These are phyloP conservation scores for Hypericum perforatum DNA, from an alignment of 345 rosid species.

Conservation along the genomic window DNA sequence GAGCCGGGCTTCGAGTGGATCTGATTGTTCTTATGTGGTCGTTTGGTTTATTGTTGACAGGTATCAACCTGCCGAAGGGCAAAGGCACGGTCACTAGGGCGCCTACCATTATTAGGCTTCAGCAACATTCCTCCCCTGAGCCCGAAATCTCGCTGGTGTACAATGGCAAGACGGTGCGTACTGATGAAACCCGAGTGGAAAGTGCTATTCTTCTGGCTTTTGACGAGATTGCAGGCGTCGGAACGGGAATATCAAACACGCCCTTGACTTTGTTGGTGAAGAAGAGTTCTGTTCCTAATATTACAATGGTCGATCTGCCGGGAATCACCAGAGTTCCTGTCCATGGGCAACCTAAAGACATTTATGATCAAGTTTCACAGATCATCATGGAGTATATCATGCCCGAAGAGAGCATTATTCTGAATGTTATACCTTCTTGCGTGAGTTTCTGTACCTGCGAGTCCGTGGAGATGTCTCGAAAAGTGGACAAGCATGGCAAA, in stretches of 20 bases:
- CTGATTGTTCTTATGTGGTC: too few relatives aligned
- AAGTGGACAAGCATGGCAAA: neutral
- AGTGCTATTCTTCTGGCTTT: neutral
- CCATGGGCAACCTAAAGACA: too few relatives aligned
- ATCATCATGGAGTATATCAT: neutral
- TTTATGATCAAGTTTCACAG: neutral
- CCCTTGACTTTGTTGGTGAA: too few relatives aligned
- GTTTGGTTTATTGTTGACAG: too few relatives aligned
- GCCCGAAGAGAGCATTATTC: neutral
- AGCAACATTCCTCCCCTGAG: neutral
- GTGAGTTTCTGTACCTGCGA: too few relatives aligned
- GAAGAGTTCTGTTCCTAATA: too few relatives aligned
- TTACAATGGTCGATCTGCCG: too few relatives aligned
- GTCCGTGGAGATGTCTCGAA: neutral
- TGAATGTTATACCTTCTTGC: neutral
- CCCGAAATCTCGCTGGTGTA: neutral
- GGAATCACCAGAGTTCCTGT: too few relatives aligned
- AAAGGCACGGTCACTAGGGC: neutral
- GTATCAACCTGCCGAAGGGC: neutral
- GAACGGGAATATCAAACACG: too few relatives aligned
- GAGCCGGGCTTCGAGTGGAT: too few relatives aligned
- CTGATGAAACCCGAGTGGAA: neutral
- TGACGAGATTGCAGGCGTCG: neutral
- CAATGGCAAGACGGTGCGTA: neutral
- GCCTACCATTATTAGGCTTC: neutral